phyloP scores from a whole-genome alignment of 164 flowering plant species.

The Aristolochia fimbriata region DNA sequence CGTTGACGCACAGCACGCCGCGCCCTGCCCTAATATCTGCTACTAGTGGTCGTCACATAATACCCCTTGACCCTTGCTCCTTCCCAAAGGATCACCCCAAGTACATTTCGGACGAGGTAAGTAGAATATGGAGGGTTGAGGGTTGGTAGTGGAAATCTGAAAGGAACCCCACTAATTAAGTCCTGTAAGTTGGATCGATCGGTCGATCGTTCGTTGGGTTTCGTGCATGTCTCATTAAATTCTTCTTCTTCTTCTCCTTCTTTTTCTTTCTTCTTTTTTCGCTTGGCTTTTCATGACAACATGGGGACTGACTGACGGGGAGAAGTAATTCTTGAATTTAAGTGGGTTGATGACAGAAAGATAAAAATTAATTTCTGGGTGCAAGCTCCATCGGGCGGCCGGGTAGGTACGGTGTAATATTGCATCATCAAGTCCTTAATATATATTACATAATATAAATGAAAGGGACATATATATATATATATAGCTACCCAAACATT shows the following conservation, averaged over 20 bases:
- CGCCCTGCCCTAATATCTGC: too few relatives aligned
- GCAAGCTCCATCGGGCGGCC: too few relatives aligned
- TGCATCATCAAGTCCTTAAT: too few relatives aligned
- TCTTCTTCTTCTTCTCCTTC: neutral
- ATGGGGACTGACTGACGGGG: neutral
- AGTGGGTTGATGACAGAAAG: neutral
- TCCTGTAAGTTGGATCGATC: too few relatives aligned
- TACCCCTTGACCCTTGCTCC: constrained; percentile 23
- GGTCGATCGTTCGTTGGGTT: neutral
- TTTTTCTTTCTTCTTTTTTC: neutral
- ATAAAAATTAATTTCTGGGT: too few relatives aligned
- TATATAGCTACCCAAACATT: too few relatives aligned
- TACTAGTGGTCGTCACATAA: too few relatives aligned
- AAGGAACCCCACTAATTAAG: constrained; percentile 26
- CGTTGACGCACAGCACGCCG: too few relatives aligned
- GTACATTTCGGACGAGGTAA: constrained; percentile 3
- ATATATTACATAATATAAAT: too few relatives aligned
- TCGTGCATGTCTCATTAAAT: neutral
- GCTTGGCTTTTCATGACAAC: neutral
- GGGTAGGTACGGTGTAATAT: too few relatives aligned
- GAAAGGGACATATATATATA: too few relatives aligned
- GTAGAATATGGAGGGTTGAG: too few relatives aligned
- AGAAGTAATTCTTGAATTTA: neutral
- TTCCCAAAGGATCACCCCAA: constrained; percentile 19
- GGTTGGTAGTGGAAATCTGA: constrained; percentile 27